A percentile compares a stretch with the other conserved stretches of the same genome.
Conservation (phyloP, 2,329 filamentous ascomycete genomes). For the Cryoendolithus antarcticus region DNA sequence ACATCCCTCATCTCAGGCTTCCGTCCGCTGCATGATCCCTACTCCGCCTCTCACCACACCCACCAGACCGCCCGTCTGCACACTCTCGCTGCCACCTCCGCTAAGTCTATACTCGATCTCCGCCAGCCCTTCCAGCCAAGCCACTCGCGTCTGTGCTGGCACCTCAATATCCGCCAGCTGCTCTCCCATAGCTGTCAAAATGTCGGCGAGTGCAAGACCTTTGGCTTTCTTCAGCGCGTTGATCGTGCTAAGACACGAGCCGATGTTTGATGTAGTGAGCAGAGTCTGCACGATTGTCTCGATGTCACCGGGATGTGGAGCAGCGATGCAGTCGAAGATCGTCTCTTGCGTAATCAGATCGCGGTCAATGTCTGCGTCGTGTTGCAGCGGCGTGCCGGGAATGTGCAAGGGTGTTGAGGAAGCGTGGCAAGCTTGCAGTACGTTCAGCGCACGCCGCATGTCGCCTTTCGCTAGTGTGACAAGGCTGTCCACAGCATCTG, state of each 20-base stretch:
- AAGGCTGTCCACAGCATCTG: slow-evolving; percentile 69
- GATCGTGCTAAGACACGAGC: slow-evolving; percentile 75
- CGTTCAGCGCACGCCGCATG: slow-evolving; percentile 89
- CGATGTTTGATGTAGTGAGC: slow-evolving; percentile 74
- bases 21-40: slow-evolving; percentile 48
- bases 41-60: slow-evolving; percentile 79
- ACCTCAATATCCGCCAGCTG: slow-evolving; percentile 75
- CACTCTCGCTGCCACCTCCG: slow-evolving; percentile 70
- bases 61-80: slow-evolving; percentile 88
- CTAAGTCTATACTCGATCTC: slow-evolving; percentile 88
- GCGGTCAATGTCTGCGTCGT: slow-evolving; percentile 50
- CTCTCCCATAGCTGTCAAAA: slow-evolving; percentile 74
- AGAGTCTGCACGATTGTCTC: slow-evolving; percentile 72
- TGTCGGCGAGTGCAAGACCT: slow-evolving; percentile 84
- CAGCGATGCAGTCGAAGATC: slow-evolving; percentile 96
- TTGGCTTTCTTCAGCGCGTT: slow-evolving; percentile 76
- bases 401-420: slow-evolving; percentile 55
- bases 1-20: slow-evolving; percentile 3
- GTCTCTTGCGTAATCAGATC: slow-evolving; percentile 83
- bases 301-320: slow-evolving; percentile 82
- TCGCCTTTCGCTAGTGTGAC: slow-evolving; percentile 86
- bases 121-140: slow-evolving; percentile 82
- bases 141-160: slow-evolving; percentile 71
- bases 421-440: slow-evolving; percentile 90
- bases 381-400: slow-evolving; percentile 33